Evolutionary conservation across 441 rosid genomes (phyloP), one percentile per base, ranked within the genome.

Genomic region (Viola pubescens): DNA sequence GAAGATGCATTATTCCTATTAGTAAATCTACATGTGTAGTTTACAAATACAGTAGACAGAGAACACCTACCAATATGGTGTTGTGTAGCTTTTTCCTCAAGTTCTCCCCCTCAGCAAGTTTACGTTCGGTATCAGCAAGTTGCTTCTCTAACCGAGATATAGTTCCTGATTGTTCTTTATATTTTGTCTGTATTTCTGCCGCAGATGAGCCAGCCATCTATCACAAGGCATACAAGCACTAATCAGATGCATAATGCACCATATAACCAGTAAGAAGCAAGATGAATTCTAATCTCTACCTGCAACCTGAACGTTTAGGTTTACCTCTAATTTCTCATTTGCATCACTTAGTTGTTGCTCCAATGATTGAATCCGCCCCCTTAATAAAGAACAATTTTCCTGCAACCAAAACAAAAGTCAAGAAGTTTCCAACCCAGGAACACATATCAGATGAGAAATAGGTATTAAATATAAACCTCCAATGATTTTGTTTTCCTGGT

Each of bases 71-170:
- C 84, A 86, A 76, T 39, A 94, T 94, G 54, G 96, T 94, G 61
- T 94, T 94, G n/a, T 94, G 99, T 61, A 94, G 65, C 68, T 79
- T 94, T 70, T 91, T 94, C 60, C 99, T 71, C 53, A 94, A 63
- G 39, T 71, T 78, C 63, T 94, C 99, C 61, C 94, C 99, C 65
- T 94, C 95, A 54, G 66, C 46, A 58, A 91, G 70, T 73, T 82
- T 79, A 43, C 61, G 76, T 66, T 91, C 98, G 4, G 77, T 64
- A 34, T 88, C 95, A 40, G 74, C 81, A 60, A 94, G 77, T 59
- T 84, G 84, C 54, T 81, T 79, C 69, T 81, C 82, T 40, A 88
- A 69, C 34, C 84, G 89, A 41, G 40, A 4, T 44, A 75, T 42
- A 6, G 38, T 54, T 63, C 63, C 73, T 61, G 69, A 77, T 60